These are phyloP conservation scores for Vigna mungo DNA, from an alignment of 306 rosid species.

Conservation along the genomic window DNA sequence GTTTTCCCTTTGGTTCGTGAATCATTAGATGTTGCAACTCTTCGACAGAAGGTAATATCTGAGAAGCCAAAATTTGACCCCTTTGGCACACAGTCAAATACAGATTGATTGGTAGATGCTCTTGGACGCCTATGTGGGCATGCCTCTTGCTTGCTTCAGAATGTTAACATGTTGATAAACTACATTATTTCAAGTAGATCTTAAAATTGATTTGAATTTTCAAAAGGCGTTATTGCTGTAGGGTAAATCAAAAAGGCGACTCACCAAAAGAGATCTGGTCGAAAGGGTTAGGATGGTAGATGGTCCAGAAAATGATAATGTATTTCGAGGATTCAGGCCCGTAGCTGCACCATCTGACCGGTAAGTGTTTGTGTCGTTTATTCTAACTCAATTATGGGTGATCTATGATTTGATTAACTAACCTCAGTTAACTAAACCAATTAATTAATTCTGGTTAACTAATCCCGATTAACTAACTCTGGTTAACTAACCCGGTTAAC, in stretches of 20 bases:
- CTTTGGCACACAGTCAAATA: not conserved
- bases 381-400: not conserved
- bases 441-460: no score
- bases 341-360: slow-evolving; percentile 69
- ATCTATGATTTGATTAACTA: not conserved
- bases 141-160: slow-evolving; percentile 22
- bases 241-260: slow-evolving; percentile 75
- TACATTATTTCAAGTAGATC: slow-evolving; percentile 25
- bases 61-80: slow-evolving; percentile 10
- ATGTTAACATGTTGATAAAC: not conserved
- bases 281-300: slow-evolving; percentile 69
- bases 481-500: no score
- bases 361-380: slow-evolving; percentile 64
- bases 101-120: not conserved
- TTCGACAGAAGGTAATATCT: slow-evolving; percentile 50
- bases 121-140: not conserved
- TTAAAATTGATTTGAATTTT: slow-evolving; percentile 16
- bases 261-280: slow-evolving; percentile 64
- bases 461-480: no score
- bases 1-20: slow-evolving; percentile 57
- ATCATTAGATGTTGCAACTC: slow-evolving; percentile 49
- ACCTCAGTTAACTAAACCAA: no score
- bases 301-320: slow-evolving; percentile 61
- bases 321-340: slow-evolving; percentile 72
- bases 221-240: slow-evolving; percentile 35